These are phyloP conservation scores for Plenodomus tracheiphilus DNA, from an alignment of 2,329 filamentous ascomycete genomes.

Conservation along the genomic window DNA sequence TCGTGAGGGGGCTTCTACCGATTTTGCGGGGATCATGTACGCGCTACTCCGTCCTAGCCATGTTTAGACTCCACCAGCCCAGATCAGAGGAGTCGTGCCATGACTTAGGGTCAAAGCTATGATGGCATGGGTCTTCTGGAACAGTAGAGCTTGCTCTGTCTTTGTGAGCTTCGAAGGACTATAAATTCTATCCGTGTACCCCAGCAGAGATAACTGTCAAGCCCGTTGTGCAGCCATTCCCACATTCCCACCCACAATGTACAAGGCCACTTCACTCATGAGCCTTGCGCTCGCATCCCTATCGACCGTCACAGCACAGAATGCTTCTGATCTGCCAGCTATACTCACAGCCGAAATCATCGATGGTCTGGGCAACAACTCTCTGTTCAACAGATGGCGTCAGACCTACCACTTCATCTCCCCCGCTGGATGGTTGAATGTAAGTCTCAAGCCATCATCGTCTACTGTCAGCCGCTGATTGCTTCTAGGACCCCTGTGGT, in stretches of 20 bases:
- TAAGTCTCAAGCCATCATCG: not conserved
- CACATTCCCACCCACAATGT: conserved; percentile 23
- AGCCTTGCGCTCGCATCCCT: conserved; percentile 30
- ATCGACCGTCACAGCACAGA: conserved; percentile 21
- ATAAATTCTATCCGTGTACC: not conserved
- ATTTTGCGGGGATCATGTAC: conserved; percentile 26
- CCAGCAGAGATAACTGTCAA: conserved; percentile 1
- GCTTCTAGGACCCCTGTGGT: conserved; percentile 56
- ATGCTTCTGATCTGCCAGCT: conserved; percentile 18
- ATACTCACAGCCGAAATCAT: conserved; percentile 35
- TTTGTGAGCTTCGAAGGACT: conserved; percentile 19
- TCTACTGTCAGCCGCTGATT: conserved; percentile 47
- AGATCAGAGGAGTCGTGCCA: conserved; percentile 10
- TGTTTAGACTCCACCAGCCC: conserved; percentile 14
- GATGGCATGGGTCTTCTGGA: conserved; percentile 15
- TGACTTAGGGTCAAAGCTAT: conserved; percentile 1
- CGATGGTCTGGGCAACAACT: conserved; percentile 49
- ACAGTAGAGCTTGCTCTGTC: conserved; percentile 4
- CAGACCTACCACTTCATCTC: conserved; percentile 52
- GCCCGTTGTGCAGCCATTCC: not conserved
- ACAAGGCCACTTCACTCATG: conserved; percentile 25
- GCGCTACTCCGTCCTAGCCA: conserved; percentile 19
- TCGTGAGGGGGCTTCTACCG: conserved; percentile 11
- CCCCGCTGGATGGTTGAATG: conserved; percentile 55
- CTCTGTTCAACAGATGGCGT: conserved; percentile 54